phyloP scores from a whole-genome alignment of 2,329 filamentous ascomycete species.

The Aspergillus nomiae region DNA sequence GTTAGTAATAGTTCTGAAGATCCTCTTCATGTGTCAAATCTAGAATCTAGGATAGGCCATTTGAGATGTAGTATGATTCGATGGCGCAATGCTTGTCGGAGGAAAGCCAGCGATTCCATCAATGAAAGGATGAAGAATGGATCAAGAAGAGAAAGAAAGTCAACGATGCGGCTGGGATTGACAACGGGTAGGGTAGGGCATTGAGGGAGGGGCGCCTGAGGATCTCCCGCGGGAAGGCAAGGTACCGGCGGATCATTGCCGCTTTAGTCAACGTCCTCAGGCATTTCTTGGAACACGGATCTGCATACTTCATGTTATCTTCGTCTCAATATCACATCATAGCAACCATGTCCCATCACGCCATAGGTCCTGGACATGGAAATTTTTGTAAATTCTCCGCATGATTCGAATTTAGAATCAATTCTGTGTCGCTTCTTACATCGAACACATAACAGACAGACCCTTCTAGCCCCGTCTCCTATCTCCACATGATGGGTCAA shows the following conservation, averaged over 20 bases:
- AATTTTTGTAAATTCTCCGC: background rate
- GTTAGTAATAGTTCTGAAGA: conserved; percentile 7
- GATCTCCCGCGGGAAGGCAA: conserved; percentile 10
- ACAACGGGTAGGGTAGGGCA: conserved; percentile 10
- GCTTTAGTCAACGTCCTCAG: background rate
- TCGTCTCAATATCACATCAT: conserved; percentile 6
- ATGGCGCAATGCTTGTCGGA: background rate
- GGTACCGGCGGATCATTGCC: conserved; percentile 2
- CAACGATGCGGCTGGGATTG: background rate
- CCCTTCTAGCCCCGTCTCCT: background rate
- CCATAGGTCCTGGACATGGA: background rate
- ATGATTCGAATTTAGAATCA: background rate
- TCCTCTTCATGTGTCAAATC: background rate
- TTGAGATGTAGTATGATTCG: background rate
- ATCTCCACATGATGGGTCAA: conserved; percentile 2
- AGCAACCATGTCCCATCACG: background rate
- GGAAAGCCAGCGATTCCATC: background rate
- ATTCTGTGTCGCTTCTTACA: background rate
- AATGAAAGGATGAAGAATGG: background rate
- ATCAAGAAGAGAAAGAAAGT: background rate
- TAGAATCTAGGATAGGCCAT: background rate
- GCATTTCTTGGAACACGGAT: conserved; percentile 11
- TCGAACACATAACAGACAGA: background rate
- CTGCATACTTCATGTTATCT: conserved; percentile 8
- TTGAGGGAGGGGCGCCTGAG: background rate